Evolutionary conservation across 1,139 yeast genomes (phyloP).

Genomic region (Lodderomyces pseudojiufengensis): DNA sequence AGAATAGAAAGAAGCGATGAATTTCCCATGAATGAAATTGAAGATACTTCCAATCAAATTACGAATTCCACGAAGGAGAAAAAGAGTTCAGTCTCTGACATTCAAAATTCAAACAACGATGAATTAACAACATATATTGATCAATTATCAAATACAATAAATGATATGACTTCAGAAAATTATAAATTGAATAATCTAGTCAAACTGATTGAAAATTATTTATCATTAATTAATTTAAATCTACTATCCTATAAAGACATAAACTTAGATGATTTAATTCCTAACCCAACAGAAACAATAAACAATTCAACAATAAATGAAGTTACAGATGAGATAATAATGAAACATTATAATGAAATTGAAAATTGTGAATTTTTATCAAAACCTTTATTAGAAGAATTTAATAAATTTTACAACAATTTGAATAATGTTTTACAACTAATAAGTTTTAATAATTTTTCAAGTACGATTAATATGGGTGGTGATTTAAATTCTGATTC

Average conservation of each 20-base stretch:
- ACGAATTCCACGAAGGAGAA: no score
- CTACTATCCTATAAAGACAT: slow-evolving; percentile 6
- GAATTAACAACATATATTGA: background rate
- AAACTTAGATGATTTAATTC: slow-evolving; percentile 13
- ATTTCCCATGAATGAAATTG: no score
- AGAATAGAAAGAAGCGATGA: background rate
- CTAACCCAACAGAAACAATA: slow-evolving; percentile 35
- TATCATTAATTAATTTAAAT: slow-evolving; percentile 20
- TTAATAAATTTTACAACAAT: slow-evolving; percentile 29
- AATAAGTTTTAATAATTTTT: slow-evolving; percentile 4
- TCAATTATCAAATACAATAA: slow-evolving; percentile 37
- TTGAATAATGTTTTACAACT: slow-evolving; percentile 12
- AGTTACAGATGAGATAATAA: slow-evolving; percentile 18
- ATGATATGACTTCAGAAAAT: slow-evolving; percentile 39
- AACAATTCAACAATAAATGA: slow-evolving; percentile 21
- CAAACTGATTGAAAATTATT: slow-evolving; percentile 29
- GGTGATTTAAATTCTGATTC: slow-evolving; percentile 6
- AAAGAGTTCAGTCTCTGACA: no score
- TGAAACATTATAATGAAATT: slow-evolving; percentile 27
- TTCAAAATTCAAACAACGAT: background rate
- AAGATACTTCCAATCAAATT: no score
- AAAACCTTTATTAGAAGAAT: slow-evolving; percentile 32
- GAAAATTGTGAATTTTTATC: slow-evolving; percentile 37
- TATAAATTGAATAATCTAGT: slow-evolving; percentile 34
- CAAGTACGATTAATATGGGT: slow-evolving; percentile 1